Conservation (phyloP, 352 stramenopile genomes). For the Saprolegnia parasitica region DNA sequence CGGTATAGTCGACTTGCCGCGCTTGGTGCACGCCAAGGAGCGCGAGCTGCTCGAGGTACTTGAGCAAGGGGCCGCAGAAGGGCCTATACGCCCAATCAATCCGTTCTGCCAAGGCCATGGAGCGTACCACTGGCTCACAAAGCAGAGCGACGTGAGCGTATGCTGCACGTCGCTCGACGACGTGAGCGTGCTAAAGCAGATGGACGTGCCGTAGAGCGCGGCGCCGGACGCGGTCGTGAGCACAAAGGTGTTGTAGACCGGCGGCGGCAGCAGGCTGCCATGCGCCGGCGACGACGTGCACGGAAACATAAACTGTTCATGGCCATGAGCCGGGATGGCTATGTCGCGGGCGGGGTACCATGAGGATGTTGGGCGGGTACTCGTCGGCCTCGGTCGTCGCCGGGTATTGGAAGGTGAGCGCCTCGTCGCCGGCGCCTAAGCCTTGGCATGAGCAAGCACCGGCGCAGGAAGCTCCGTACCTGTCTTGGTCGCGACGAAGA, state of each 20-base stretch:
- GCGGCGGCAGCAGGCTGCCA: conserved; percentile 37
- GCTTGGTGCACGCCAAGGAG: conserved; percentile 41
- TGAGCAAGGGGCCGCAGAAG: conserved; percentile 45
- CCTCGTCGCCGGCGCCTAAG: conserved; percentile 29
- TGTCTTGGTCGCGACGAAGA: conserved; percentile 40
- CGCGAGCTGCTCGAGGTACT: conserved; percentile 49
- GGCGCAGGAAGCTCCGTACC: conserved; percentile 29
- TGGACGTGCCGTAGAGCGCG: conserved; percentile 44
- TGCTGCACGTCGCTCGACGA: not conserved
- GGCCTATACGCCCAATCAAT: conserved; percentile 17
- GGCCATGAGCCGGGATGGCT: not conserved
- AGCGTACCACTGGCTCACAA: conserved; percentile 35
- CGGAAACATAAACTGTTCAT: conserved; percentile 46
- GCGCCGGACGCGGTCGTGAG: conserved; percentile 43
- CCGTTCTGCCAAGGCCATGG: not conserved
- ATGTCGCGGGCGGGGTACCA: conserved; percentile 32
- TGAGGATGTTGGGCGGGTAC: conserved; percentile 45
- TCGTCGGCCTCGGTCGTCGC: conserved; percentile 33
- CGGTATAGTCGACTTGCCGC: not conserved
- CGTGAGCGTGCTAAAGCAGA: conserved; percentile 38
- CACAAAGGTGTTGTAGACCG: conserved; percentile 48
- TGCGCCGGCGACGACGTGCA: conserved; percentile 30
- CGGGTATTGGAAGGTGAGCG: conserved; percentile 44
- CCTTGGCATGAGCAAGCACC: not conserved
- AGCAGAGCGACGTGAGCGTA: conserved; percentile 40